Evolutionary conservation across 208 protist genomes (phyloP).

Genomic region (Leishmania arabica): DNA sequence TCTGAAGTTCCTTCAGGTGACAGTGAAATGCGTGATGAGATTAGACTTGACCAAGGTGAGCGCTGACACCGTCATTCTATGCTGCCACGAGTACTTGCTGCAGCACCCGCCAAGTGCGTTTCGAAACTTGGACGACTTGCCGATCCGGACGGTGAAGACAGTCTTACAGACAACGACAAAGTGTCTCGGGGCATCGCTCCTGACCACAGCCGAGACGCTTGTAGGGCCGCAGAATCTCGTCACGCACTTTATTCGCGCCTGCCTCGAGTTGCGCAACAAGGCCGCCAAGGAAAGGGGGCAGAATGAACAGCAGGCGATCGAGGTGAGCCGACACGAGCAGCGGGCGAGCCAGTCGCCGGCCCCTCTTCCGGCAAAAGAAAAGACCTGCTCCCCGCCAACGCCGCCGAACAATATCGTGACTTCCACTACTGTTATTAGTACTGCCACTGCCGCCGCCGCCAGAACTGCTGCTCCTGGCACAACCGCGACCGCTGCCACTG

Average conservation of each 20-base stretch:
- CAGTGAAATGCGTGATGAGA: slow-evolving; percentile 89
- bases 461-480: neutral
- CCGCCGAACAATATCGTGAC: neutral
- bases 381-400: slow-evolving; percentile 2
- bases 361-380: slow-evolving; percentile 19
- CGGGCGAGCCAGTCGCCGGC: slow-evolving; percentile 57
- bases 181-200: slow-evolving; percentile 49
- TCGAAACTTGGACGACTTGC: slow-evolving; percentile 80
- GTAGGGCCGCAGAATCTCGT: slow-evolving; percentile 83
- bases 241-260: slow-evolving; percentile 87
- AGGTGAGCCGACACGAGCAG: slow-evolving; percentile 52
- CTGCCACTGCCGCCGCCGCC: neutral
- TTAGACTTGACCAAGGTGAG: slow-evolving; percentile 60
- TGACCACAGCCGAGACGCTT: slow-evolving; percentile 50
- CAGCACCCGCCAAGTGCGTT: slow-evolving; percentile 90
- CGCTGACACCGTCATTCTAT: slow-evolving; percentile 75
- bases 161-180: slow-evolving; percentile 76
- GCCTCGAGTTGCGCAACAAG: slow-evolving; percentile 63
- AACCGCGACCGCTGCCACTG: neutral
- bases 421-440: neutral
- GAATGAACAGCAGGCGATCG: slow-evolving; percentile 53
- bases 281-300: slow-evolving; percentile 34
- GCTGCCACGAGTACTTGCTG: slow-evolving; percentile 88
- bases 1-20: slow-evolving; percentile 91
- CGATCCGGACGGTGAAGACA: slow-evolving; percentile 90